Base-by-base conservation (phyloP, 2,329 filamentous ascomycete species). In the Sporothrix mexicana region DNA sequence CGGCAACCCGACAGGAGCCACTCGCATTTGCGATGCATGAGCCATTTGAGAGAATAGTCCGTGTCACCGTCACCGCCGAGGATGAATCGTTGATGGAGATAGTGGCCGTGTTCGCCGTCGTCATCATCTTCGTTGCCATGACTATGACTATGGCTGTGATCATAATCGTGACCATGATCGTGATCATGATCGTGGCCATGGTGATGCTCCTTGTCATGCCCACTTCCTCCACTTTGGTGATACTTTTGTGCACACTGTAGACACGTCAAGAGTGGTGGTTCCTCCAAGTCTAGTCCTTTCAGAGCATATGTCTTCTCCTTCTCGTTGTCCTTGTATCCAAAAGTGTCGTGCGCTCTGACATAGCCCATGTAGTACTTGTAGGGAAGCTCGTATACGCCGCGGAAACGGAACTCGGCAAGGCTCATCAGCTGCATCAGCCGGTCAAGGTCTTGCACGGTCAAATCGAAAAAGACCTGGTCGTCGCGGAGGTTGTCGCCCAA, bases 1-100 rank as follows among this genome's bases (percentile, higher is more conserved):
- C 75, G 73, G 10, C 67, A 68, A 5, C 72, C 72, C 1, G 74
- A 43, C 6, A 74, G 70, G 61, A 76, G 71, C 75, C 75, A 76
- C 64, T 70, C 74, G 23, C 64, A 55, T 69, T 74, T 73, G 47
- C 69, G 68, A 20, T 64, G 53, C 47, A 67, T n/a, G 59, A 76
- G 67, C 74, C 74, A 73, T 23, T 57, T 62, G n/a, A 67, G 23
- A 8, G 13, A 17, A 25, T 30, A 20, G 2, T 30, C 2, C 3
- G 72, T 43, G 5, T 51, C 49, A 15, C 70, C 43, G 5, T 51
- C 49, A 15, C 70, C 43, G 30, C 53, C 51, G 45, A 43, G 47
- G 36, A 70, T 43, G 43, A 70, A 71, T 7, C 64, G 23, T 43
- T 75, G 74, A 59, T 74, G 64, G 45, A 73, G 23, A 59, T 55